Evolutionary conservation across 208 protist genomes (phyloP).

Genomic region (Histomonas meleagridis): DNA sequence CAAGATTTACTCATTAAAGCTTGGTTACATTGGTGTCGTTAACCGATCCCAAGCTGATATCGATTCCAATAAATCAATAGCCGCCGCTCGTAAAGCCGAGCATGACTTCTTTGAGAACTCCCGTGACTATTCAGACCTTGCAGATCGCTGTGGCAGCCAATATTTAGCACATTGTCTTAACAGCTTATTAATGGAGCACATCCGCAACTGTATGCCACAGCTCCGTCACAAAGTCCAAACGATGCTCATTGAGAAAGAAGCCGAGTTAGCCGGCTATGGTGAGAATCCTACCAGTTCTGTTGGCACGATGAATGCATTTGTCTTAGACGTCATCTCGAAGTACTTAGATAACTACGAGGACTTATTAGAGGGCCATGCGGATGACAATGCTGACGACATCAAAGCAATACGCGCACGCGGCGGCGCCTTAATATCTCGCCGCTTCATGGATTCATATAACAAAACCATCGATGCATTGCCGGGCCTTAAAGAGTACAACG

Average conservation of each 20-base stretch:
- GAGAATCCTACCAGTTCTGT: background rate
- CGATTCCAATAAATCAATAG: slow-evolving; percentile 65
- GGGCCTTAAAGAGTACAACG: background rate
- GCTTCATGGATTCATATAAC: background rate
- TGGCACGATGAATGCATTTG: background rate
- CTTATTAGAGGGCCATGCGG: background rate
- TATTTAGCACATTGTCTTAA: slow-evolving; percentile 50
- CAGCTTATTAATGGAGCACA: slow-evolving; percentile 77
- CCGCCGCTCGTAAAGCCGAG: slow-evolving; percentile 56
- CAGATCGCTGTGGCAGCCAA: slow-evolving; percentile 42
- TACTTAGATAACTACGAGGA: background rate
- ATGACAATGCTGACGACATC: background rate
- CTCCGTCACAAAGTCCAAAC: slow-evolving; percentile 56
- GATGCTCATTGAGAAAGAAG: slow-evolving; percentile 25
- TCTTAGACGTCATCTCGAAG: background rate
- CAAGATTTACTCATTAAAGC: slow-evolving; percentile 70
- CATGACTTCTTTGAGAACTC: slow-evolving; percentile 72
- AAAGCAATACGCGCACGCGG: background rate
- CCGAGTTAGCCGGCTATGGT: slow-evolving; percentile 36
- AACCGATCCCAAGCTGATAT: slow-evolving; percentile 92
- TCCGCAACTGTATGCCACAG: slow-evolving; percentile 75
- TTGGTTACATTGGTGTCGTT: slow-evolving; percentile 93
- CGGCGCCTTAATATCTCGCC: background rate
- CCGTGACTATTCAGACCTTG: slow-evolving; percentile 62
- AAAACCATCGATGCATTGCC: background rate